phyloP scores from a whole-genome alignment of 805 yeast genomes.

The Cyberlindnera mycetangii region DNA sequence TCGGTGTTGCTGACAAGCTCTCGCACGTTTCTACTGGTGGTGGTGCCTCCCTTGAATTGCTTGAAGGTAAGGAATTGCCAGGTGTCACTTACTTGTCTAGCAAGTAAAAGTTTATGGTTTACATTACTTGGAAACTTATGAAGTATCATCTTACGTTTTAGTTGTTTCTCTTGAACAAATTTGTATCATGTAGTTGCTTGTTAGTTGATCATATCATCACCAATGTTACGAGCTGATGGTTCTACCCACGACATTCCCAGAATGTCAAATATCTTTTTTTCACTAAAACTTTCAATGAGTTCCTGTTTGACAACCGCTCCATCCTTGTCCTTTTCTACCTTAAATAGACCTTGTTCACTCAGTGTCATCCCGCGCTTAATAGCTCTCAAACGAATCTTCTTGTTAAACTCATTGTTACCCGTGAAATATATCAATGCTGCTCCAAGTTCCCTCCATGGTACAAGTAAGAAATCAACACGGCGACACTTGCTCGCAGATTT shows the following conservation, averaged over 20 bases:
- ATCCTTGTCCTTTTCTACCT: constrained; percentile 11
- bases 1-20: constrained; percentile 92
- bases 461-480: constrained; percentile 50
- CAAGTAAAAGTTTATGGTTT: too few species aligned
- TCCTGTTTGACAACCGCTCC: constrained; percentile 10
- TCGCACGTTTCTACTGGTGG: constrained; percentile 99
- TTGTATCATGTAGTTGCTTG: background rate
- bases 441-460: constrained; percentile 44
- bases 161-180: background rate
- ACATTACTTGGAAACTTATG: background rate
- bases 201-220: constrained; percentile 12
- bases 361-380: constrained; percentile 34
- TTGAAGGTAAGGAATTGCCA: constrained; percentile 98
- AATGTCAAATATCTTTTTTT: constrained; percentile 41
- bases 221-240: constrained; percentile 29
- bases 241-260: constrained; percentile 37
- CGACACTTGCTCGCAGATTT: constrained; percentile 38
- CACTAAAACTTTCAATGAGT: constrained; percentile 43
- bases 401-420: constrained; percentile 51
- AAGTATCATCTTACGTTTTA: background rate
- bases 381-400: constrained; percentile 44
- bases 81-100: constrained; percentile 93
- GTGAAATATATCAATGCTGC: constrained; percentile 51
- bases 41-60: constrained; percentile 98
- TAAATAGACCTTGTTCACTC: constrained; percentile 43